phyloP scores from a whole-genome alignment of 306 rosid species.

The Oemleria cerasiformis region DNA sequence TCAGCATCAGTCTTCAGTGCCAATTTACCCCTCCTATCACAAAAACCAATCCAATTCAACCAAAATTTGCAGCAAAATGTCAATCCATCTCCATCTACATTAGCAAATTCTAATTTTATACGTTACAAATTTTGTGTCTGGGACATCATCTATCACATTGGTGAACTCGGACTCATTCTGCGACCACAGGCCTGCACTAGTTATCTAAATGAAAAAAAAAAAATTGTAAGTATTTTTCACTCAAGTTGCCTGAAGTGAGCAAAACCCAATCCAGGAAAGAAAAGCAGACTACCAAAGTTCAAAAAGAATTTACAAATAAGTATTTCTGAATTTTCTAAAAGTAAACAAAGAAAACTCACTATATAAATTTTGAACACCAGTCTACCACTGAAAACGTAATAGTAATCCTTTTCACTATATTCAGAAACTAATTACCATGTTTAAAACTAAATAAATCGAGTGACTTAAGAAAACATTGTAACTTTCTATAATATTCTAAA shows the following conservation, averaged over 20 bases:
- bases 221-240: slow-evolving; percentile 17
- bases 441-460: neutral
- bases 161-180: slow-evolving; percentile 54
- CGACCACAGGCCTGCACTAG: slow-evolving; percentile 83
- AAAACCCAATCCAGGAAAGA: neutral
- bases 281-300: slow-evolving; percentile 3
- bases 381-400: neutral
- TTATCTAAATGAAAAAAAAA: slow-evolving; percentile 45
- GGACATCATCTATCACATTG: slow-evolving; percentile 30
- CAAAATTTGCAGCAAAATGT: slow-evolving; percentile 58
- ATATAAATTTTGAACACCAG: neutral
- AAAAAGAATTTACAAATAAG: neutral
- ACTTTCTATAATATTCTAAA: neutral
- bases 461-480: neutral
- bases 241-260: slow-evolving; percentile 13
- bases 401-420: neutral
- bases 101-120: slow-evolving; percentile 48
- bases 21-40: slow-evolving; percentile 58
- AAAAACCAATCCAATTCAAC: slow-evolving; percentile 75
- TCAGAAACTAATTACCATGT: neutral
- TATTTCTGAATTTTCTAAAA: neutral
- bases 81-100: slow-evolving; percentile 54
- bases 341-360: neutral
- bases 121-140: slow-evolving; percentile 33
- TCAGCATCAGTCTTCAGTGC: slow-evolving; percentile 63